phyloP scores from a whole-genome alignment of 345 rosid species.

The Bruguiera gymnorhiza region DNA sequence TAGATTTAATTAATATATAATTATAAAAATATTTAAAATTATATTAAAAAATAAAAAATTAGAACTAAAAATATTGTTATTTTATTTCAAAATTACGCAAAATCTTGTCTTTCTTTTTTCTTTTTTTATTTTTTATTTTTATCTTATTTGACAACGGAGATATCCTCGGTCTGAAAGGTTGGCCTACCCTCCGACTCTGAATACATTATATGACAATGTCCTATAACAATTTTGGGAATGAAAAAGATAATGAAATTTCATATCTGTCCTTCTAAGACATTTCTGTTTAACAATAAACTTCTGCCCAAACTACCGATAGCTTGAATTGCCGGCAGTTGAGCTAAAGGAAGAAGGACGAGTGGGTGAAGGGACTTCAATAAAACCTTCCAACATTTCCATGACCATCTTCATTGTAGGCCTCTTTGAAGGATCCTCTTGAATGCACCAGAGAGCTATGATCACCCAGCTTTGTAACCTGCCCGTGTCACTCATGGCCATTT shows the following conservation, averaged over 20 bases:
- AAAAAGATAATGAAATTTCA: no score
- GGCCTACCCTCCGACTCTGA: background rate
- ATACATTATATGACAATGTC: background rate
- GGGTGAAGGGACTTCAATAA: constrained; percentile 14
- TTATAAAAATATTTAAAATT: no score
- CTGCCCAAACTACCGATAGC: background rate
- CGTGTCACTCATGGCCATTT: constrained; percentile 11
- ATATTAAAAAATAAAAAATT: no score
- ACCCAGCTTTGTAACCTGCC: constrained; percentile 18
- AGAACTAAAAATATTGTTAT: no score
- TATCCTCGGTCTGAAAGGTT: no score
- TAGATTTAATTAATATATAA: no score
- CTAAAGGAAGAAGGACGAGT: constrained; percentile 1
- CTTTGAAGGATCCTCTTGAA: constrained; percentile 26
- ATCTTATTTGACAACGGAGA: no score
- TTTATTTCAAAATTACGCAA: no score
- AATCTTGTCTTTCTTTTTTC: no score
- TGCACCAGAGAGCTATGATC: constrained; percentile 22
- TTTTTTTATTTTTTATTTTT: no score
- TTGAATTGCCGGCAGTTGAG: background rate
- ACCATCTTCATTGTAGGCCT: constrained; percentile 28
- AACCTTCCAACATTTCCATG: constrained; percentile 25
- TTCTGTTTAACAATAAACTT: background rate
- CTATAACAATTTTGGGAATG: no score
- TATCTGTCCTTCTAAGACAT: background rate